Evolutionary conservation across 2,329 filamentous ascomycete species (phyloP).

Genomic region (Thermothelomyces thermophilus): DNA sequence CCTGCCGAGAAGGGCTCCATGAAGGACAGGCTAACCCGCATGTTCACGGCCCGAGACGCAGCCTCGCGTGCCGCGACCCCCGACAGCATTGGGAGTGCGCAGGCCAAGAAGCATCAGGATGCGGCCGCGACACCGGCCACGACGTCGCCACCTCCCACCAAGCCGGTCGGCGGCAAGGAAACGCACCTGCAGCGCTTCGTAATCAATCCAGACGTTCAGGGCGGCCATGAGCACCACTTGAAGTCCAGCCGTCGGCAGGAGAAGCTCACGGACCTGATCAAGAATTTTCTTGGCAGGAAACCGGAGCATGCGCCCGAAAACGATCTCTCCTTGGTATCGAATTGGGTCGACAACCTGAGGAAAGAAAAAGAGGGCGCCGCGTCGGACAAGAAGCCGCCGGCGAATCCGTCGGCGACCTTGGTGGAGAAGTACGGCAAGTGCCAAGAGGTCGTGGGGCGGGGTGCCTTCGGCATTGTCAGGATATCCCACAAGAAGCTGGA

Average conservation of each 20-base stretch:
- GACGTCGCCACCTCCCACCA: slow-evolving; percentile 23
- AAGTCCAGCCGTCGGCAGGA: slow-evolving; percentile 89
- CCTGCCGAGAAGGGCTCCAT: slow-evolving; percentile 51
- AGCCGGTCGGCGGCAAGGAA: slow-evolving; percentile 31
- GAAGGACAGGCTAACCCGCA: slow-evolving; percentile 58
- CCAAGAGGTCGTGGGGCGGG: slow-evolving; percentile 91
- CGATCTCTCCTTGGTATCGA: slow-evolving; percentile 87
- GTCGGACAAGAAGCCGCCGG: slow-evolving; percentile 68
- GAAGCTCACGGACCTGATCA: slow-evolving; percentile 88
- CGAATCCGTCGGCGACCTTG: slow-evolving; percentile 68
- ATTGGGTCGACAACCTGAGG: slow-evolving; percentile 90
- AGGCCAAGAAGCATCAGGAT: slow-evolving; percentile 17
- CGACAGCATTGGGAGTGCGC: slow-evolving; percentile 28
- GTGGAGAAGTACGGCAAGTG: slow-evolving; percentile 98
- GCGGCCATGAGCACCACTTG: slow-evolving; percentile 79
- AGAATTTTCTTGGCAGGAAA: slow-evolving; percentile 78
- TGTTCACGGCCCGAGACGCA: slow-evolving; percentile 56
- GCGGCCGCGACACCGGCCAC: slow-evolving; percentile 4
- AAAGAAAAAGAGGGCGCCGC: slow-evolving; percentile 74
- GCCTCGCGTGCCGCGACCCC: slow-evolving; percentile 29
- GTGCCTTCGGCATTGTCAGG: slow-evolving; percentile 93
- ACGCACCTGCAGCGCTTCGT: slow-evolving; percentile 43
- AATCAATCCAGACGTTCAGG: slow-evolving; percentile 45
- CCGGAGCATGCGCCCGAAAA: slow-evolving; percentile 70
- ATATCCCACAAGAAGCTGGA: slow-evolving; percentile 95